Percentiles rank a stretch among this genome's conserved stretches.
phyloP scores from a whole-genome alignment of 345 rosid species.

The Dovyalis caffra region DNA sequence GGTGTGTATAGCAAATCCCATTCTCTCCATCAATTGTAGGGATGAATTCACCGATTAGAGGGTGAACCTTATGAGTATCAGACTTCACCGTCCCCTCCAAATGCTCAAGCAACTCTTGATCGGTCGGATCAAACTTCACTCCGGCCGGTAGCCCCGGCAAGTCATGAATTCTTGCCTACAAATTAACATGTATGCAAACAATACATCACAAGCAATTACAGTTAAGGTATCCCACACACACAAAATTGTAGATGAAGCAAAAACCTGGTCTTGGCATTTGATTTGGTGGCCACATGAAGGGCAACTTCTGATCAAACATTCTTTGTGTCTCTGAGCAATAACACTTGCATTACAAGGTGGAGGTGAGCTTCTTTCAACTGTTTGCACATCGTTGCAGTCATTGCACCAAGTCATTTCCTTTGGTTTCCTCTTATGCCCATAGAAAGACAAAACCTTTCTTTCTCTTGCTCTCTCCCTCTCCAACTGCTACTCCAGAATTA shows the following conservation, averaged over 20 bases:
- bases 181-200: neutral
- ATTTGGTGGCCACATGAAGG: slow-evolving; percentile 95
- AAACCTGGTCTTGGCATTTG: slow-evolving; percentile 68
- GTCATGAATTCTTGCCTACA: slow-evolving; percentile 72
- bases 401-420: slow-evolving; percentile 87
- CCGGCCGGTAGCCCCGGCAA: slow-evolving; percentile 96
- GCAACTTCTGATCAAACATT: slow-evolving; percentile 46
- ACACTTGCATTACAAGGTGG: slow-evolving; percentile 21
- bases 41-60: slow-evolving; percentile 88
- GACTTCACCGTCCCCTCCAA: slow-evolving; percentile 81
- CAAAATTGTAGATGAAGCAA: too few species aligned
- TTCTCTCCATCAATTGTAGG: slow-evolving; percentile 92
- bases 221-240: neutral
- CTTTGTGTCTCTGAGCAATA: slow-evolving; percentile 32
- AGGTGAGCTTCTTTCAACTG: slow-evolving; percentile 49
- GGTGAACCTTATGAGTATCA: slow-evolving; percentile 76
- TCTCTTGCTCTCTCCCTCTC: slow-evolving; percentile 6
- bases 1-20: slow-evolving; percentile 97
- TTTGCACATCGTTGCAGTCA: slow-evolving; percentile 68
- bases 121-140: slow-evolving; percentile 97
- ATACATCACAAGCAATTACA: neutral
- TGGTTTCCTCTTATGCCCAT: slow-evolving; percentile 36
- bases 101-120: slow-evolving; percentile 93
- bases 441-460: slow-evolving; percentile 15
- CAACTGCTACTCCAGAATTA: slow-evolving; percentile 36